These are phyloP conservation scores for Murraya koenigii DNA, from an alignment of 345 rosid genomes.

Conservation along the genomic window DNA sequence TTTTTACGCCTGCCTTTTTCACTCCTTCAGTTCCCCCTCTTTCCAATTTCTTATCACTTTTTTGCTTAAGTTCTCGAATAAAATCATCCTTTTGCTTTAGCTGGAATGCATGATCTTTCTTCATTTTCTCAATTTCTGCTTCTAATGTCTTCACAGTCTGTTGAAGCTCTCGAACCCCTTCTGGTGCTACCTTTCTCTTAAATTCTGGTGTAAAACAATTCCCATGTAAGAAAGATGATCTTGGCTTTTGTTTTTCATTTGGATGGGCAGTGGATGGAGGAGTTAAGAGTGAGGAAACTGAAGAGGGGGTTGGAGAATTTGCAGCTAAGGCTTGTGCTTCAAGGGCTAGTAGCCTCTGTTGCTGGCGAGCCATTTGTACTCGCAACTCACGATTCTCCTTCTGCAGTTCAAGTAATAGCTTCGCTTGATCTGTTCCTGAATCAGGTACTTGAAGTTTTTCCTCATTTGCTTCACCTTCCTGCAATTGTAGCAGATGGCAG, in stretches of 20 bases:
- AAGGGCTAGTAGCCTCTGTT: conserved; percentile 63
- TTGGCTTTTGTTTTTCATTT: conserved; percentile 53
- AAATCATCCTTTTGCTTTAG: conserved; percentile 74
- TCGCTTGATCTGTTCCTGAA: conserved; percentile 53
- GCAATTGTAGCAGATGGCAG: conserved; percentile 9
- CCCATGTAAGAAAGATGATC: conserved; percentile 65
- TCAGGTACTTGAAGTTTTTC: conserved; percentile 51
- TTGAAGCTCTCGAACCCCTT: conserved; percentile 55
- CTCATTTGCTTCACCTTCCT: conserved; percentile 54
- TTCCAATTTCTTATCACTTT: conserved; percentile 41
- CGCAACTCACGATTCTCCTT: conserved; percentile 83
- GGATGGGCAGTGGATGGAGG: conserved; percentile 65
- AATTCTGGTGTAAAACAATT: conserved; percentile 79
- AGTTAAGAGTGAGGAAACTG: conserved; percentile 66
- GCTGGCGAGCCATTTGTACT: conserved; percentile 68
- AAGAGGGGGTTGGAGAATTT: conserved; percentile 71
- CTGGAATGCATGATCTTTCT: conserved; percentile 67
- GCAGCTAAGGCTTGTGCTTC: conserved; percentile 75
- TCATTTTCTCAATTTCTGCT: conserved; percentile 72
- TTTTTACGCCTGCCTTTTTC: conserved; percentile 49
- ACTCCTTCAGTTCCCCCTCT: conserved; percentile 29
- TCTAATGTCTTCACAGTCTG: conserved; percentile 63
- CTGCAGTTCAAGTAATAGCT: conserved; percentile 76
- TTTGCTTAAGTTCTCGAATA: conserved; percentile 49
- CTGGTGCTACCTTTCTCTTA: conserved; percentile 51